Percentiles rank a stretch among this genome's conserved stretches.
These are phyloP conservation scores for Talaromyces sp. DNA, from an alignment of 2,329 filamentous ascomycete species.

Conservation along the genomic window DNA sequence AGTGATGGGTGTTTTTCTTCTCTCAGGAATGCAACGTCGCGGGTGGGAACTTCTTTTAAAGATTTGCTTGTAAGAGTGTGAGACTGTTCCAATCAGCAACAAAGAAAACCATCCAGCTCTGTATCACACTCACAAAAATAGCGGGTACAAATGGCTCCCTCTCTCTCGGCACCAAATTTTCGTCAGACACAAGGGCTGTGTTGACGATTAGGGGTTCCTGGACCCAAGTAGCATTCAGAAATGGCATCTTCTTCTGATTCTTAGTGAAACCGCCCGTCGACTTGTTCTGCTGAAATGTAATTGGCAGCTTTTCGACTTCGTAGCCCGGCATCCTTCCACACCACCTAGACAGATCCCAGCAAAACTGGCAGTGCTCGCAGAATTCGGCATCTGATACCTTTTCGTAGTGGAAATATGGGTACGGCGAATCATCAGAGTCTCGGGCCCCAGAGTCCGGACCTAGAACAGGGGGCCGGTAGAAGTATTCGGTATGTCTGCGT, in stretches of 20 bases:
- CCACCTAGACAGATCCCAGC: conserved; percentile 6
- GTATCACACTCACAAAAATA: conserved; percentile 5
- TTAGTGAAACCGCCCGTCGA: conserved; percentile 2
- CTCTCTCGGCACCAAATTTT: background rate
- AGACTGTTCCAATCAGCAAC: background rate
- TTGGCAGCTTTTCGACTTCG: background rate
- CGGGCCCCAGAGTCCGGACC: conserved; percentile 12
- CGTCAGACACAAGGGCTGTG: conserved; percentile 5
- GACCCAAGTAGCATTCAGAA: conserved; percentile 11
- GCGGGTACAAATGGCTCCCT: background rate
- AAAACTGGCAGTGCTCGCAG: conserved; percentile 12
- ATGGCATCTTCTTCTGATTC: conserved; percentile 6
- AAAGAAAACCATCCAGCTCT: background rate
- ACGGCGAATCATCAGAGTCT: conserved; percentile 1
- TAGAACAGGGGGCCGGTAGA: conserved; percentile 26
- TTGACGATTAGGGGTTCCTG: conserved; percentile 13
- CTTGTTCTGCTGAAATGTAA: background rate
- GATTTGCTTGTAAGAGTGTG: conserved; percentile 2
- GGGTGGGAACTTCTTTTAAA: background rate
- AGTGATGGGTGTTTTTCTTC: background rate
- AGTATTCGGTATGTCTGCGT: conserved; percentile 27
- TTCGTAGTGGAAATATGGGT: conserved; percentile 6
- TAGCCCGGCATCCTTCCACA: conserved; percentile 9
- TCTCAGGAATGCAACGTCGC: background rate
- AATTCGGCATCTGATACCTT: conserved; percentile 8